These are phyloP conservation scores for Amoeboaphelidium protococcarum DNA, from an alignment of 371 early-diverging fungal genomes.

Conservation along the genomic window DNA sequence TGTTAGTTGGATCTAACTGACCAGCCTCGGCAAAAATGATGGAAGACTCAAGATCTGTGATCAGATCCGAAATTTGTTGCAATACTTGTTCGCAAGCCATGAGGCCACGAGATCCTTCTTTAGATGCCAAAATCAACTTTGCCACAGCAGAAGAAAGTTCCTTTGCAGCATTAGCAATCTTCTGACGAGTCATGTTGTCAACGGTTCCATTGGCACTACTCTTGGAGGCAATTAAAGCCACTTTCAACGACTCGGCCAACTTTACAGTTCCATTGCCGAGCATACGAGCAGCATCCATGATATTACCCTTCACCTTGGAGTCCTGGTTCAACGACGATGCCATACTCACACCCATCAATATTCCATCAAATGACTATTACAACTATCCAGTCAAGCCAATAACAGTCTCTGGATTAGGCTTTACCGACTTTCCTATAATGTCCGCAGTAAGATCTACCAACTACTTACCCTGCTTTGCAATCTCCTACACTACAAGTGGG, in stretches of 20 bases:
- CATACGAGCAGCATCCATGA: constrained; percentile 9
- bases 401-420: constrained; percentile 4
- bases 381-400: constrained; percentile 6
- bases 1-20: constrained; percentile 15
- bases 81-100: constrained; percentile 10
- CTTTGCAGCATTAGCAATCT: constrained; percentile 13
- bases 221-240: constrained; percentile 1
- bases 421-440: constrained; percentile 11
- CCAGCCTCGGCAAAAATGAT: constrained; percentile 19
- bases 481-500: too few relatives aligned
- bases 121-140: constrained; percentile 9
- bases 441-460: constrained; percentile 10
- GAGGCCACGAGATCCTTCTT: constrained; percentile 14
- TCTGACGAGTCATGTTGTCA: constrained; percentile 8
- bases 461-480: constrained; percentile 9
- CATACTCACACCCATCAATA: constrained; percentile 5
- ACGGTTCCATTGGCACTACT: constrained; percentile 9
- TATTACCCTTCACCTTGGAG: constrained; percentile 6
- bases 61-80: constrained; percentile 5
- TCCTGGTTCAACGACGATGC: constrained; percentile 9
- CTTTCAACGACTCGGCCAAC: constrained; percentile 12
- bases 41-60: constrained; percentile 14
- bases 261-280: constrained; percentile 13
- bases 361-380: constrained; percentile 8
- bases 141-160: constrained; percentile 11